Base-by-base conservation (phyloP, 345 rosid species). In the Salix dunnii region DNA sequence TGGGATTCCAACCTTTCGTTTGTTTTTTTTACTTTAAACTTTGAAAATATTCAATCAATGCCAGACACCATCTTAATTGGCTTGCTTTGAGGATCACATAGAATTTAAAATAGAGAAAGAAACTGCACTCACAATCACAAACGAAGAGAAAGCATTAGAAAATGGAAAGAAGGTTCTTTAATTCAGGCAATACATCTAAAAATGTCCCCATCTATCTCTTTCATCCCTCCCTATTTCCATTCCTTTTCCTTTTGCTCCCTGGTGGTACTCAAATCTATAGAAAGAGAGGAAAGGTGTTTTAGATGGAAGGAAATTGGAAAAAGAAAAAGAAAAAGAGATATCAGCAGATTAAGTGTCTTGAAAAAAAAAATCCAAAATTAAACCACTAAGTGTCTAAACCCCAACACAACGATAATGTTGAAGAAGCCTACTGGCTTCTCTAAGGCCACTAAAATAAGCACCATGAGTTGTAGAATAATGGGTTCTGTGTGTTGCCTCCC, bases 401-500 rank as follows among this genome's bases (percentile, higher is more conserved):
- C 82, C 87, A 82, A 71, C 76, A 87, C 85, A 84, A 35, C 86
- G 82, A 83, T 93, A 96, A 81, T 93, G 92, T 84, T 93, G 86
- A 73, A 96, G 96, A 85, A 96, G 94, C 90, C 99, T 89, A 82
- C 85, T 84, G 84, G 99, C 98, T 90, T 96, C 97, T 53, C 98
- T 96, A 70, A 93, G 85, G 49, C 97, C 98, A 84, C 99, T 96
- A 78, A 84, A 90, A 82, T 93, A 96, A 73, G 99, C 99, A 46
- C 99, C 99, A 71, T 96, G 99, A 58, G 99, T 93, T 5, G 99
- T 93, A 5, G 99, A 96, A 78, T 96, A 96, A 73, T 96, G 98
- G 51, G 93, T 93, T 86, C 97, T 89, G 75, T 96, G 98, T 23
- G 99, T 96, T 65, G 94, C 98, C 77, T 96, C 99, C 78, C 99